Percentiles rank a stretch among this genome's conserved stretches.
Evolutionary conservation across 805 yeast species (phyloP).

Genomic region (Crinitomyces ghanaensis): DNA sequence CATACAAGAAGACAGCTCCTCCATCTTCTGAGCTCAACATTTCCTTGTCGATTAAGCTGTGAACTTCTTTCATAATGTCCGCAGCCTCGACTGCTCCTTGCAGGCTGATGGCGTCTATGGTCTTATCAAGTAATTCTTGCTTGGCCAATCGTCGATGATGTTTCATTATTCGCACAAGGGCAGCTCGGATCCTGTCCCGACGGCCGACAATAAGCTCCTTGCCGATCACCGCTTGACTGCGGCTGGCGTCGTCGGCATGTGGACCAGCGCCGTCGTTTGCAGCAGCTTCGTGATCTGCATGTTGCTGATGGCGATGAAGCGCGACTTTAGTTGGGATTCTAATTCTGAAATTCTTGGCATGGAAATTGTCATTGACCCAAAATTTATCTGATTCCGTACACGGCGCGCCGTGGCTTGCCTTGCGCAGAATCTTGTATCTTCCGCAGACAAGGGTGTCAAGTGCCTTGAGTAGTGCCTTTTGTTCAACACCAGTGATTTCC

Average conservation of each 20-base stretch:
- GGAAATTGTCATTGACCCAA: slow-evolving; percentile 17
- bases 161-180: slow-evolving; percentile 25
- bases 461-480: slow-evolving; percentile 14
- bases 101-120: slow-evolving; percentile 19
- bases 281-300: slow-evolving; percentile 15
- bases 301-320: too few relatives aligned
- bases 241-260: slow-evolving; percentile 13
- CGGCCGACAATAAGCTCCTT: slow-evolving; percentile 22
- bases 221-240: slow-evolving; percentile 14
- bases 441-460: slow-evolving; percentile 21
- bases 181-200: slow-evolving; percentile 24
- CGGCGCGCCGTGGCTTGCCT: slow-evolving; percentile 14
- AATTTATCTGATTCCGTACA: slow-evolving; percentile 16
- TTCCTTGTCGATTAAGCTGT: slow-evolving; percentile 20
- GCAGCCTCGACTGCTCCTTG: slow-evolving; percentile 21
- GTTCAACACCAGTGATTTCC: slow-evolving; percentile 14
- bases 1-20: not conserved
- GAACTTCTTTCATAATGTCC: slow-evolving; percentile 24
- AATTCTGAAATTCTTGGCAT: slow-evolving; percentile 15
- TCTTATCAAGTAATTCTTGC: slow-evolving; percentile 20
- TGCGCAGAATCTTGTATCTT: slow-evolving; percentile 16
- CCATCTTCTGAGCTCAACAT: slow-evolving; percentile 16
- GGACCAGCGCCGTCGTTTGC: slow-evolving; percentile 3
- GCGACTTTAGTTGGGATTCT: too few relatives aligned
- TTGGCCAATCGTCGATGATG: slow-evolving; percentile 18